Base-by-base conservation (phyloP, 2,329 filamentous ascomycete genomes). In the Epichloe aotearoae region DNA sequence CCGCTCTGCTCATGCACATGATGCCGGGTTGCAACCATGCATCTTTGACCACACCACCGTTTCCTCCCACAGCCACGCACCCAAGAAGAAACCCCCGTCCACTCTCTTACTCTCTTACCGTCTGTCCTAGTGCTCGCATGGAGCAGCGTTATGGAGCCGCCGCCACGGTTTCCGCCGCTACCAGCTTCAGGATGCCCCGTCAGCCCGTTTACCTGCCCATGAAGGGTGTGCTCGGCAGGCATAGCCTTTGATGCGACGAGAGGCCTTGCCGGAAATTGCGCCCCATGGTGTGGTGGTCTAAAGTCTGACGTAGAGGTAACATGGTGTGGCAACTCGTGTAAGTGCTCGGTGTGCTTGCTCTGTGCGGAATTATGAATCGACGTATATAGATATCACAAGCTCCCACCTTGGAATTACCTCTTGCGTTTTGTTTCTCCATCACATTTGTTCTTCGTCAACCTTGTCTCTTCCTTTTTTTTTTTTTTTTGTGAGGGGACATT, bases 401-500 rank as follows among this genome's bases (percentile, higher is more conserved):
- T 37, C 43, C 51, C 51, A 17, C 17, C 42, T 34, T 26, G 15
- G 8, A 7, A 34, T 5, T 1, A 23, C 2, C 2, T 33, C n/a
- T 20, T 36, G 4, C 30, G 6, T 3, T 23, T 23, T 19, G 1
- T 7, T 47, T 19, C 38, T 14, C 4, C 36, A 39, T 46, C 46
- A 15, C 30, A 14, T 42, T 43, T 23, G 5, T 23, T 42, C 47
- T 17, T 20, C 19, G 34, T 39, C 42, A 30, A 20, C 10, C 39
- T 41, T 4, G 20, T 17, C 14, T 39, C 19, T 15, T 17, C 20
- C 11, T 38, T 44, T 43, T 45, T 38, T 49, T 58, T 57, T 55
- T 56, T 55, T 60, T 58, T 42, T 47, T 53, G 10, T 30, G 30
- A 30, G 10, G 10, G 39, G n/a, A 26, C 15, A 20, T 30, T 42